A percentile compares a stretch with the other conserved stretches of the same genome.
These are phyloP conservation scores for Cladorrhinum sp. DNA, from an alignment of 2,329 filamentous ascomycete species.

Conservation along the genomic window DNA sequence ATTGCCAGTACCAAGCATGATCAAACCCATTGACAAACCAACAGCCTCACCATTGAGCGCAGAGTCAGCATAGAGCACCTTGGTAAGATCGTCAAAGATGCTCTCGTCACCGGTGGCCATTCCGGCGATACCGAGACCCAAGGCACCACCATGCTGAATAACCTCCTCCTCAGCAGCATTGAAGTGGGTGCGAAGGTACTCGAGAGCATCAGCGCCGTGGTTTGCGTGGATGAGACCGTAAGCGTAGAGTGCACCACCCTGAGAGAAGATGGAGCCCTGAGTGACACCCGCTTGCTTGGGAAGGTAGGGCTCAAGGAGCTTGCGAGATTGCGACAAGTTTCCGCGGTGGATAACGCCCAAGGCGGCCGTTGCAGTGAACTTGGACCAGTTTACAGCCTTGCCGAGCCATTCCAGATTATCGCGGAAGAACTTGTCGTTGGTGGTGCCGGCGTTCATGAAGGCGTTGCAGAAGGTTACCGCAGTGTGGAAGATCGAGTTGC, in stretches of 20 bases:
- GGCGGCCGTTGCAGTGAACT: slow-evolving; percentile 95
- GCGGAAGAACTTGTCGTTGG: slow-evolving; percentile 96
- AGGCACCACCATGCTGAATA: slow-evolving; percentile 91
- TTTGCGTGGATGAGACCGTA: slow-evolving; percentile 97
- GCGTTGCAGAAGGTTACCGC: slow-evolving; percentile 96
- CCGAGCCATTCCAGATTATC: slow-evolving; percentile 97
- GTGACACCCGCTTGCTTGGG: slow-evolving; percentile 72
- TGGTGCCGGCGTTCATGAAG: slow-evolving; percentile 99
- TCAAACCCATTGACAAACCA: slow-evolving; percentile 91
- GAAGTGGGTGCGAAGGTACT: slow-evolving; percentile 75
- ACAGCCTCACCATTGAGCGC: slow-evolving; percentile 97
- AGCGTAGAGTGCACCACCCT: slow-evolving; percentile 92
- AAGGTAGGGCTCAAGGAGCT: slow-evolving; percentile 91
- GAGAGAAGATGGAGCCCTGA: slow-evolving; percentile 86
- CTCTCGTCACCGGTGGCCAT: slow-evolving; percentile 93
- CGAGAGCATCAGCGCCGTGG: slow-evolving; percentile 85
- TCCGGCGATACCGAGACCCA: slow-evolving; percentile 92
- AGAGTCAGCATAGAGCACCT: slow-evolving; percentile 86
- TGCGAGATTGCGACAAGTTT: slow-evolving; percentile 88
- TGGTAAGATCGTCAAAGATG: slow-evolving; percentile 88
- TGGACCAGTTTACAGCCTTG: slow-evolving; percentile 99
- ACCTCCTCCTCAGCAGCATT: slow-evolving; percentile 79
- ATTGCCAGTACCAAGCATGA: slow-evolving; percentile 98
- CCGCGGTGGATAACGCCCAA: slow-evolving; percentile 95
- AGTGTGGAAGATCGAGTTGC: slow-evolving; percentile 98